Conservation (phyloP, 75 land plant genomes). For the Larix kaempferi region DNA sequence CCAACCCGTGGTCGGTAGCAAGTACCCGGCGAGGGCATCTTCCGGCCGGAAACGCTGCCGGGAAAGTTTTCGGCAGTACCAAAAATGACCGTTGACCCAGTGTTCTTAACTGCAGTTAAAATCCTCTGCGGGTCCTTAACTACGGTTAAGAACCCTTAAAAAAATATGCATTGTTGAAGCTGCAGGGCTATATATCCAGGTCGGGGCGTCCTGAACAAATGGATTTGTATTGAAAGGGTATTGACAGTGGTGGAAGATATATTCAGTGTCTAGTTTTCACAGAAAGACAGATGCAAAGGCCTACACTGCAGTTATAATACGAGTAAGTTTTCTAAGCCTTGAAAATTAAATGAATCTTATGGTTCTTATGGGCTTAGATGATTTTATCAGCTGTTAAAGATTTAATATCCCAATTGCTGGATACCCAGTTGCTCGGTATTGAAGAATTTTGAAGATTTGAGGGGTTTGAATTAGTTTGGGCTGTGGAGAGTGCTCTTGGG, state of each 20-base stretch:
- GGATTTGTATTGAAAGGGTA: too few species aligned
- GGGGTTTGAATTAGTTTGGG: too few species aligned
- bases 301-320: neutral
- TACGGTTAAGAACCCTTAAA: neutral
- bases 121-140: neutral
- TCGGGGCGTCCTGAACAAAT: neutral
- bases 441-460: too few species aligned
- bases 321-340: neutral
- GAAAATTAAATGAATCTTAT: neutral
- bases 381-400: too few species aligned
- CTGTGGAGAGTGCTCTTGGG: too few species aligned
- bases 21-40: neutral
- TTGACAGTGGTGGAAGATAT: too few species aligned
- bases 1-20: neutral
- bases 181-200: conserved; percentile 3
- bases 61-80: neutral
- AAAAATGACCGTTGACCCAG: conserved; percentile 1
- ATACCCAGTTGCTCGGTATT: too few species aligned
- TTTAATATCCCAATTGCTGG: too few species aligned
- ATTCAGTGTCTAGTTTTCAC: too few species aligned
- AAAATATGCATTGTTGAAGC: neutral
- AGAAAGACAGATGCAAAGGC: neutral
- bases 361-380: neutral
- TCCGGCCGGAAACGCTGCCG: neutral
- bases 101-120: neutral